Evolutionary conservation across 192 early-diverging fungal species (phyloP).

Genomic region (Allomyces macrogynus): DNA sequence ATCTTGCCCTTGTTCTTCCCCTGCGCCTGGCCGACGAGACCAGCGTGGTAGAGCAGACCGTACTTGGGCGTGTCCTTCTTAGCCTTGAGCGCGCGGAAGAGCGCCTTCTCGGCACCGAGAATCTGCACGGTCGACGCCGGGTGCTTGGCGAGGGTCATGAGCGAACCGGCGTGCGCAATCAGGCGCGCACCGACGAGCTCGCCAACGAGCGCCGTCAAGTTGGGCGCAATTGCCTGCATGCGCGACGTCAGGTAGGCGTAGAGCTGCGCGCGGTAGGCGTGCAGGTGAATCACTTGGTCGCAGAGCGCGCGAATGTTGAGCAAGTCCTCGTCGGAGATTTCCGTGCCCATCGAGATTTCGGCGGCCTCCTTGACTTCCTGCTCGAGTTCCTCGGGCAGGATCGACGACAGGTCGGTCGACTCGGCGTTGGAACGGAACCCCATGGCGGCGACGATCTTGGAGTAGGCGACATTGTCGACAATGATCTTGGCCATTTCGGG

Average conservation of each 20-base stretch:
- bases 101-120: slow-evolving; percentile 99
- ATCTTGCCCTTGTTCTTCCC: slow-evolving; percentile 98
- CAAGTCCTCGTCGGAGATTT: slow-evolving; percentile 91
- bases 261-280: slow-evolving; percentile 84
- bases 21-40: slow-evolving; percentile 84
- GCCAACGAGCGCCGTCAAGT: slow-evolving; percentile 83
- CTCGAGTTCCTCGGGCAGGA: slow-evolving; percentile 84
- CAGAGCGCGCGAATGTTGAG: slow-evolving; percentile 82
- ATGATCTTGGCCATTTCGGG: slow-evolving; percentile 94
- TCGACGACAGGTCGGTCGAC: slow-evolving; percentile 49
- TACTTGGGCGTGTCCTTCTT: slow-evolving; percentile 98
- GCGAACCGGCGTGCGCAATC: slow-evolving; percentile 88
- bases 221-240: slow-evolving; percentile 78
- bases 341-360: slow-evolving; percentile 97
- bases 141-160: slow-evolving; percentile 94
- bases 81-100: slow-evolving; percentile 96
- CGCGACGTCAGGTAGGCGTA: slow-evolving; percentile 96
- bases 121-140: slow-evolving; percentile 98
- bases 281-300: slow-evolving; percentile 88
- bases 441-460: slow-evolving; percentile 73
- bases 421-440: slow-evolving; percentile 74
- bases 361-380: slow-evolving; percentile 86
- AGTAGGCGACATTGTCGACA: slow-evolving; percentile 85
- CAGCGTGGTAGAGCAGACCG: slow-evolving; percentile 94
- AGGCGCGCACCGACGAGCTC: slow-evolving; percentile 96